Conservation (phyloP, 139 green algal genomes). For the Ulvella scutata region DNA sequence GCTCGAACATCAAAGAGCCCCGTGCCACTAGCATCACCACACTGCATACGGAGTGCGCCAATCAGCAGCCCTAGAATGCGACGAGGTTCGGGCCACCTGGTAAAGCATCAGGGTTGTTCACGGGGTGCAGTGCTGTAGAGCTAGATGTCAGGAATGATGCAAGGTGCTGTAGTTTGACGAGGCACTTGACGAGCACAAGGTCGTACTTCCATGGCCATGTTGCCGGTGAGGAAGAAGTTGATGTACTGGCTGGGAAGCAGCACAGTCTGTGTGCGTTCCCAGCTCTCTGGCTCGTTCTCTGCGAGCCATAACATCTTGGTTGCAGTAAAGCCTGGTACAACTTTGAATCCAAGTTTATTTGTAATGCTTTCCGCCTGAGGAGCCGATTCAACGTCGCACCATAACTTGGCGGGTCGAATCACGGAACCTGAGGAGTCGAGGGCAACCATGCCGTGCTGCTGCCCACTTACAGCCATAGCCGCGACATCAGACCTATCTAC, state of each 20-base stretch:
- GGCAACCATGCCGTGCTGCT: constrained; percentile 79
- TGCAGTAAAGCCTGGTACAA: constrained; percentile 64
- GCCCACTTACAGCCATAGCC: constrained; percentile 59
- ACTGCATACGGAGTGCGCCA: constrained; percentile 10
- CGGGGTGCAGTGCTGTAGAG: no score
- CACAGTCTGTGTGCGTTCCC: constrained; percentile 21
- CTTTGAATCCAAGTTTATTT: constrained; percentile 20
- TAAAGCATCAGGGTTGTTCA: no score
- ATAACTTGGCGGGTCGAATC: constrained; percentile 54
- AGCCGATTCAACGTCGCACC: constrained; percentile 69
- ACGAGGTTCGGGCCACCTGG: neutral
- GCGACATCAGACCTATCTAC: constrained; percentile 17
- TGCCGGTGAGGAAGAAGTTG: constrained; percentile 56
- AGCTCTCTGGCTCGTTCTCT: constrained; percentile 60
- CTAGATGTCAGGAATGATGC: no score
- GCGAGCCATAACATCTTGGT: constrained; percentile 81
- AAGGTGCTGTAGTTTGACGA: no score
- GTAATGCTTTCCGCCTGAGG: constrained; percentile 49
- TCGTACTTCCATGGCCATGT: constrained; percentile 29
- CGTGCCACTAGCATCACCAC: constrained; percentile 61
- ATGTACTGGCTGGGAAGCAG: constrained; percentile 77
- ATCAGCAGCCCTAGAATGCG: neutral
- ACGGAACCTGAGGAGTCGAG: constrained; percentile 34
- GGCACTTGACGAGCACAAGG: no score
- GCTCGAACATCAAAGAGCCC: constrained; percentile 38